Conservation (phyloP, 345 rosid species). For the Jatropha curcas region DNA sequence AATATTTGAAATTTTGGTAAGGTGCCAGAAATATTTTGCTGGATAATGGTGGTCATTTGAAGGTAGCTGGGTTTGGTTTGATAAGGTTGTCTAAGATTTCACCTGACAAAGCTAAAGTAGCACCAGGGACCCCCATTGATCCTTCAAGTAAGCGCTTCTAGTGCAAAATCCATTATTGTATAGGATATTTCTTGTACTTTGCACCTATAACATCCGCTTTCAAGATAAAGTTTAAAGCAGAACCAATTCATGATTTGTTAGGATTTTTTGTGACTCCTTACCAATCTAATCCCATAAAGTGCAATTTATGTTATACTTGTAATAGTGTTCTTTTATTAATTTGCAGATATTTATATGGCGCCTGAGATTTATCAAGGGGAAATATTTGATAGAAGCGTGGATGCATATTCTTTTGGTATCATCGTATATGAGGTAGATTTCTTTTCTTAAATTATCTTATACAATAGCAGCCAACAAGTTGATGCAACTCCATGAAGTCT, state of each 20-base stretch:
- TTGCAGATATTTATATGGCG: constrained; percentile 68
- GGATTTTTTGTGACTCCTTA: neutral
- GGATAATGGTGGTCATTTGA: constrained; percentile 83
- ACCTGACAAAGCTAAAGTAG: constrained; percentile 57
- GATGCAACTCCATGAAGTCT: neutral
- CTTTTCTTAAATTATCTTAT: constrained; percentile 2
- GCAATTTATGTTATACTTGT: neutral
- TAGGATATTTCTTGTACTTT: constrained; percentile 10
- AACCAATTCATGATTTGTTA: constrained; percentile 1
- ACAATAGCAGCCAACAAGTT: neutral
- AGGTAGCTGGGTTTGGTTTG: constrained; percentile 90
- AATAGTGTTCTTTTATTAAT: constrained; percentile 18
- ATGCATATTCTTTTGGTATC: constrained; percentile 80
- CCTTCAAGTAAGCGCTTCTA: constrained; percentile 54
- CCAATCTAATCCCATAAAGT: neutral
- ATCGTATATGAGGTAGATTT: constrained; percentile 78
- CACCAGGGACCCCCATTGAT: constrained; percentile 45
- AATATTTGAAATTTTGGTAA: constrained; percentile 81
- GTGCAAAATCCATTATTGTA: neutral
- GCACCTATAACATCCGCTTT: neutral
- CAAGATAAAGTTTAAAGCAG: neutral
- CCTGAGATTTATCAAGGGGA: constrained; percentile 74
- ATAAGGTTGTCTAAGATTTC: constrained; percentile 55
- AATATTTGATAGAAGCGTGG: constrained; percentile 71
- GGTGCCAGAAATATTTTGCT: constrained; percentile 99